Conservation (phyloP, 2,329 filamentous ascomycete species). For the Diaporthe eres region DNA sequence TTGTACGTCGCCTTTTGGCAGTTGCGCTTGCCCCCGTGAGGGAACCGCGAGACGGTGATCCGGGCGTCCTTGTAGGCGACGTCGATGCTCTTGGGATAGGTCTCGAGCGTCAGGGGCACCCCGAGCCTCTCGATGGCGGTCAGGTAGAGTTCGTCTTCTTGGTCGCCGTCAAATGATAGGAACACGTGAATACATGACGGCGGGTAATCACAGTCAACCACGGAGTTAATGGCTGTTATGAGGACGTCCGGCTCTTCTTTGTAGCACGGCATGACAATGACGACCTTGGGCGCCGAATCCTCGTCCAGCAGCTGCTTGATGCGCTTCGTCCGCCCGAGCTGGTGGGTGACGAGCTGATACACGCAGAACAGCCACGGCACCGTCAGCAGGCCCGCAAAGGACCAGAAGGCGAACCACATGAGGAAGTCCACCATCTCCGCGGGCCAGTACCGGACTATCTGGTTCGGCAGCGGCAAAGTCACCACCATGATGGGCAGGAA, state of each 20-base stretch:
- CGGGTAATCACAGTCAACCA: slow-evolving; percentile 95
- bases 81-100: slow-evolving; percentile 92
- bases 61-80: slow-evolving; percentile 85
- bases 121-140: slow-evolving; percentile 89
- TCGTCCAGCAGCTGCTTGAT: slow-evolving; percentile 90
- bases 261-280: slow-evolving; percentile 97
- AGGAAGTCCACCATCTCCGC: slow-evolving; percentile 76
- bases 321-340: slow-evolving; percentile 83
- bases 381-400: slow-evolving; percentile 86
- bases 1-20: slow-evolving; percentile 95
- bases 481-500: slow-evolving; percentile 96
- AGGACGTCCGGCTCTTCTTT: slow-evolving; percentile 90
- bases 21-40: slow-evolving; percentile 92
- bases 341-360: slow-evolving; percentile 90
- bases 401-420: slow-evolving; percentile 97
- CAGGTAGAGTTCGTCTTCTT: slow-evolving; percentile 90
- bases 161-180: slow-evolving; percentile 92
- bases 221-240: slow-evolving; percentile 88
- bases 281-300: slow-evolving; percentile 89
- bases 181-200: slow-evolving; percentile 94
- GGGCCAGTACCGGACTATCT: slow-evolving; percentile 82
- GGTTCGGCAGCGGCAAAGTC: slow-evolving; percentile 84
- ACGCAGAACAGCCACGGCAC: slow-evolving; percentile 95
- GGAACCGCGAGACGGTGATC: slow-evolving; percentile 92
- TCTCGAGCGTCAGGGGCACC: slow-evolving; percentile 81